phyloP scores from a whole-genome alignment of 441 rosid genomes.

The Caryocar brasiliense region DNA sequence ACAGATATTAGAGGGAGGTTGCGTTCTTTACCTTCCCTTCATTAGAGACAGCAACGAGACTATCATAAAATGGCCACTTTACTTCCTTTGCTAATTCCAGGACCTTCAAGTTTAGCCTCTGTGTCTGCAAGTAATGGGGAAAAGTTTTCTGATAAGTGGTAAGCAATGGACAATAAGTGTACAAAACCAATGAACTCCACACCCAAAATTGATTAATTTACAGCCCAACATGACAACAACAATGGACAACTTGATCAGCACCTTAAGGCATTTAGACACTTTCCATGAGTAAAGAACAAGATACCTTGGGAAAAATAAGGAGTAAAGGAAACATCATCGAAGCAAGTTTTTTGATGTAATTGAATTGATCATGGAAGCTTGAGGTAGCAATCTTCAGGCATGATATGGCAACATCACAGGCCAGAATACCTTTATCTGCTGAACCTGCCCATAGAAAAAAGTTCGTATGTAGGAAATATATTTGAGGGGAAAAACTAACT shows the following conservation, averaged over 20 bases:
- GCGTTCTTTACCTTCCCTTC: constrained; percentile 38
- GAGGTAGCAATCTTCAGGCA: constrained; percentile 51
- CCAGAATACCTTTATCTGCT: constrained; percentile 32
- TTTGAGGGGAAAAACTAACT: too few relatives aligned
- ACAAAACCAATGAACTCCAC: too few relatives aligned
- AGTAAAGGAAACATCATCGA: constrained; percentile 73
- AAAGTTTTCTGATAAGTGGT: constrained; percentile 2
- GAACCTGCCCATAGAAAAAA: constrained; percentile 42
- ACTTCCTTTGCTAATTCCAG: constrained; percentile 53
- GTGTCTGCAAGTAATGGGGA: constrained; percentile 45
- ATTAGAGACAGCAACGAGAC: constrained; percentile 32
- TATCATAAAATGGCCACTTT: constrained; percentile 57
- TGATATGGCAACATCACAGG: constrained; percentile 48
- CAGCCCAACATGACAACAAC: not conserved
- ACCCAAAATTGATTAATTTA: not conserved
- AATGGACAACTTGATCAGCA: too few relatives aligned
- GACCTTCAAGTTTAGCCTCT: constrained; percentile 47
- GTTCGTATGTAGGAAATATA: too few relatives aligned
- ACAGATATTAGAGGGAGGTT: not conserved
- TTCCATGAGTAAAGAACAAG: not conserved
- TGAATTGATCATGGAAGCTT: constrained; percentile 32
- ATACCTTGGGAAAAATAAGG: constrained; percentile 64
- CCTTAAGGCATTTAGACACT: constrained; percentile 2
- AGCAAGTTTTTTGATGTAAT: constrained; percentile 48
- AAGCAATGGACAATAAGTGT: too few relatives aligned